Conservation (phyloP, 805 yeast species). For the Metschnikowia noctiluminum region DNA sequence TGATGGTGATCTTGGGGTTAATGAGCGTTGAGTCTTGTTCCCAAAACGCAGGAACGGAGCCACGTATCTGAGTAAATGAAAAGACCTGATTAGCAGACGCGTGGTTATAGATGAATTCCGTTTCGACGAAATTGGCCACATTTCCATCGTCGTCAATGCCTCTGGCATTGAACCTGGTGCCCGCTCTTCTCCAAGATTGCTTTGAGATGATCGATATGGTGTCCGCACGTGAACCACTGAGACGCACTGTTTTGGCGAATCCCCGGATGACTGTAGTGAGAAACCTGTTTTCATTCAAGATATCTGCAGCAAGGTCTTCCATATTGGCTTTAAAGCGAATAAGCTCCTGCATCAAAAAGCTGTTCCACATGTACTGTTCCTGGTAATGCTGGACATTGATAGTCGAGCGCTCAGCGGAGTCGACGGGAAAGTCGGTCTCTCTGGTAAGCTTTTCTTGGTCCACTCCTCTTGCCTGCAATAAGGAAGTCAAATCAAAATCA, state of each 20-base stretch:
- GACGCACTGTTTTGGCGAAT: conserved; percentile 74
- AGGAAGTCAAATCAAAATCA: conserved; percentile 88
- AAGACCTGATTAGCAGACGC: conserved; percentile 49
- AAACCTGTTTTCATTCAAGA: conserved; percentile 73
- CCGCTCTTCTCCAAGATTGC: conserved; percentile 75
- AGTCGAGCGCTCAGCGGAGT: conserved; percentile 4
- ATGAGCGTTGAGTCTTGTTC: conserved; percentile 91
- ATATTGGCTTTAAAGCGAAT: conserved; percentile 69
- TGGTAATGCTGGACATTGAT: conserved; percentile 47
- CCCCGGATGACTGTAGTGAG: conserved; percentile 93
- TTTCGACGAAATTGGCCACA: conserved; percentile 31
- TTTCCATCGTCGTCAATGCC: conserved; percentile 22
- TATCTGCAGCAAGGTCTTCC: conserved; percentile 54
- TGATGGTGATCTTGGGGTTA: conserved; percentile 85
- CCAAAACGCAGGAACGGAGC: conserved; percentile 96
- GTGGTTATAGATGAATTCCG: conserved; percentile 70
- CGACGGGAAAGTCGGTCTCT: conserved; percentile 1
- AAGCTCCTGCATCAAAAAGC: conserved; percentile 82
- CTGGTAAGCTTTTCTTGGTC: conserved; percentile 22
- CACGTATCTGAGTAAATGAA: conserved; percentile 87
- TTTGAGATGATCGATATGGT: conserved; percentile 79
- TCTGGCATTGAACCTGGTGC: conserved; percentile 22
- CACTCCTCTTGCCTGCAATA: conserved; percentile 73
- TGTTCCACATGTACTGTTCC: conserved; percentile 95
- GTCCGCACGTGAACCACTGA: conserved; percentile 35